Evolutionary conservation across 148 eudicot genomes (phyloP).

Genomic region (Diospyros kaki): DNA sequence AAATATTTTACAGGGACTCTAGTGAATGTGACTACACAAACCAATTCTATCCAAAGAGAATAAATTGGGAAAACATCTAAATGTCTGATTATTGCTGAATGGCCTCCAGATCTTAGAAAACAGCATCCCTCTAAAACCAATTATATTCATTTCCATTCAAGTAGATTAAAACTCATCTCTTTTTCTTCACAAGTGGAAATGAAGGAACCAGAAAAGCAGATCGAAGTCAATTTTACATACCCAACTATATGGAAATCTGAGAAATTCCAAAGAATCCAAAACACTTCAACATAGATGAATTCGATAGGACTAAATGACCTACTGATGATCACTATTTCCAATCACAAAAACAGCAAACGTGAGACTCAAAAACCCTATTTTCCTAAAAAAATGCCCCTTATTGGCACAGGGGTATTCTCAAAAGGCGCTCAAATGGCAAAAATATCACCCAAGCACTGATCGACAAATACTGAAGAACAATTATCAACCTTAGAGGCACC

Average conservation of each 20-base stretch:
- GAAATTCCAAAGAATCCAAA: background rate
- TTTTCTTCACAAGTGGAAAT: background rate
- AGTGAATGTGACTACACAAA: background rate
- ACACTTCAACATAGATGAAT: background rate
- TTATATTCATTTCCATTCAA: background rate
- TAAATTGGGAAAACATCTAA: background rate
- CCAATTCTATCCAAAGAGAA: slow-evolving; percentile 1
- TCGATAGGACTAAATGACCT: background rate
- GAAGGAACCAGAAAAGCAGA: background rate
- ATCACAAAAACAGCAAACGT: background rate
- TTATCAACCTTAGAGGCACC: background rate
- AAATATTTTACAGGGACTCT: background rate
- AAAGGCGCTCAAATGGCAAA: background rate
- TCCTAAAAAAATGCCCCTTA: background rate
- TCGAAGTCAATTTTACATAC: background rate
- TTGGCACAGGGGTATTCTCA: background rate
- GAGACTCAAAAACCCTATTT: background rate
- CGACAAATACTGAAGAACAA: background rate
- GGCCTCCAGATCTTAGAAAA: background rate
- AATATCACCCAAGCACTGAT: background rate
- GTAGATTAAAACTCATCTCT: background rate
- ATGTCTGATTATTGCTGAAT: background rate
- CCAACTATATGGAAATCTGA: background rate
- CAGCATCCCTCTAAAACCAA: background rate
- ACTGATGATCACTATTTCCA: background rate